These are phyloP conservation scores for Sclerospora graminicola DNA, from an alignment of 352 stramenopile genomes.

Conservation along the genomic window DNA sequence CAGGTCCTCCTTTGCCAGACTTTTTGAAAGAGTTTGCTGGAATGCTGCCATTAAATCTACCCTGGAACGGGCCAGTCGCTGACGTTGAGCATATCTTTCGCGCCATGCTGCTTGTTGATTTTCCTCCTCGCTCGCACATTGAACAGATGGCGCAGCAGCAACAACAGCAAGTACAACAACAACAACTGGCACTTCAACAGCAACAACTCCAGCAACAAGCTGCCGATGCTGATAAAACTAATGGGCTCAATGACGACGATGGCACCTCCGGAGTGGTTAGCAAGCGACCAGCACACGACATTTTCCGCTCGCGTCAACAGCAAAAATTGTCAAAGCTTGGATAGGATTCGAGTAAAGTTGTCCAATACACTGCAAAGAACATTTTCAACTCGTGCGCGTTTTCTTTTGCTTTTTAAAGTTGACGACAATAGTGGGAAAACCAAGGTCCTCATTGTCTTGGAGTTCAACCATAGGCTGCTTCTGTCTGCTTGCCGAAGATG, in stretches of 20 bases:
- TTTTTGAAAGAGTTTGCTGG: conserved; percentile 79
- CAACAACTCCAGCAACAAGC: conserved; percentile 46
- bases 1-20: conserved; percentile 66
- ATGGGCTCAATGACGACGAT: conserved; percentile 33
- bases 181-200: conserved; percentile 40
- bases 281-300: conserved; percentile 77
- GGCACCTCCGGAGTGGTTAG: conserved; percentile 44
- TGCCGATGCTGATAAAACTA: conserved; percentile 31
- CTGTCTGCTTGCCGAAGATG: not conserved
- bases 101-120: conserved; percentile 74
- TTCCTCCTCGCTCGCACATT: conserved; percentile 57
- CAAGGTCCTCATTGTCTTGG: conserved; percentile 26
- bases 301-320: conserved; percentile 80
- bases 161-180: conserved; percentile 53
- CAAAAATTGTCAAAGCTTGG: conserved; percentile 76
- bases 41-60: conserved; percentile 67
- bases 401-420: conserved; percentile 44
- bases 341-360: conserved; percentile 16
- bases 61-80: conserved; percentile 82
- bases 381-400: conserved; percentile 13
- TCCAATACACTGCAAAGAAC: conserved; percentile 4
- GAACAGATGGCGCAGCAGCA: conserved; percentile 61
- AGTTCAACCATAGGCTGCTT: conserved; percentile 11
- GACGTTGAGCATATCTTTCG: conserved; percentile 83
- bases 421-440: conserved; percentile 25